A percentile compares a stretch with the other conserved stretches of the same genome.
Conservation (phyloP, 2,329 filamentous ascomycete genomes). For the Microcyclospora tardicrescens region DNA sequence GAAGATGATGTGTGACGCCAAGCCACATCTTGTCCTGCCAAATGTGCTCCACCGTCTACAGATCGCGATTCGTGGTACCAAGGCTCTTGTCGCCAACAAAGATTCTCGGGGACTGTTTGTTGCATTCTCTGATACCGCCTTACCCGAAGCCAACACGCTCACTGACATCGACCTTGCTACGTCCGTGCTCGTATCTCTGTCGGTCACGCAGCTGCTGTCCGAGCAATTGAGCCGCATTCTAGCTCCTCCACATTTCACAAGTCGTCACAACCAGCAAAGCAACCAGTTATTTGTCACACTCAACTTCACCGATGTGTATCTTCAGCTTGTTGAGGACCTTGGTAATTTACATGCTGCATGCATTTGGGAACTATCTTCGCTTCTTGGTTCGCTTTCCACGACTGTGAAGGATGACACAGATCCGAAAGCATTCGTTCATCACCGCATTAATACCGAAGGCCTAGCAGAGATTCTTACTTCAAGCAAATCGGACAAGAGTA, state of each 20-base stretch:
- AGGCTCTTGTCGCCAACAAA: conserved; percentile 44
- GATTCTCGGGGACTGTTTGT: conserved; percentile 10
- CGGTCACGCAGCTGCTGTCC: conserved; percentile 63
- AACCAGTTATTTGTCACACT: conserved; percentile 60
- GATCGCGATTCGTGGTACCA: conserved; percentile 52
- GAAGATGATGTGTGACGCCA: conserved; percentile 65
- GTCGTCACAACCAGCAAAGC: conserved; percentile 37
- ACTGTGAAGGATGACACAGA: conserved; percentile 44
- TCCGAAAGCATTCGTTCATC: conserved; percentile 22
- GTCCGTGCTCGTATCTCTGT: conserved; percentile 53
- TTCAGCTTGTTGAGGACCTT: conserved; percentile 57
- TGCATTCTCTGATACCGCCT: conserved; percentile 8
- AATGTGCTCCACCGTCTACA: conserved; percentile 66
- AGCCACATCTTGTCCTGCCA: conserved; percentile 68
- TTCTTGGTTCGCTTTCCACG: conserved; percentile 61
- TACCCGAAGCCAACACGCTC: conserved; percentile 38
- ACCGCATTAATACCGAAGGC: conserved; percentile 18
- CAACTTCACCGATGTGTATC: conserved; percentile 76
- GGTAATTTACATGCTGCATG: conserved; percentile 67
- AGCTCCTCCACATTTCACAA: conserved; percentile 15
- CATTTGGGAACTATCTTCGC: conserved; percentile 69
- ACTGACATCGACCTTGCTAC: conserved; percentile 42
- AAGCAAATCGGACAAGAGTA: background rate
- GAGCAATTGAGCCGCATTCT: conserved; percentile 46
- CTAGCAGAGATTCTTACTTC: conserved; percentile 14